Evolutionary conservation across 192 early-diverging fungal species (phyloP), one percentile per base, ranked within the genome.

Genomic region (Coemansia sp.): DNA sequence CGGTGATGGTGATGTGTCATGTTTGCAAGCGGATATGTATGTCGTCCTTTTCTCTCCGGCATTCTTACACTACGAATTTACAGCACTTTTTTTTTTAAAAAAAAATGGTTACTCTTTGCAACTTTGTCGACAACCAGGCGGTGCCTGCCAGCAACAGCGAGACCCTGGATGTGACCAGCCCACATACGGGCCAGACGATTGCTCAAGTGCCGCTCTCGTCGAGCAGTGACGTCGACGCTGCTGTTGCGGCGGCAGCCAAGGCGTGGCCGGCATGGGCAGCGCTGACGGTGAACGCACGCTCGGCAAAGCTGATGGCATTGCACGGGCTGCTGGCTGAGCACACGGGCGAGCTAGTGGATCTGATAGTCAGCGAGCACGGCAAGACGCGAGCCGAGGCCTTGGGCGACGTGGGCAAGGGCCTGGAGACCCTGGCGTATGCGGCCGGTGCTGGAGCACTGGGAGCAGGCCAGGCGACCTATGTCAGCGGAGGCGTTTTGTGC

Each of bases 361-460:
- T 93, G 63, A 87, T 94, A 11, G 91, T 89, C 25, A 71, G 80
- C 27, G 93, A 94, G 73, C 92, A 94, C 66, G 93, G 93, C 68
- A 94, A 94, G 85, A 93, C 85, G 50, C 82, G 82, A 68, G 72
- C 83, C 0, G 93, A 94, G 72, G 92, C 92, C 8, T 48, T 86
- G 17, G 89, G 86, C 36, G 92, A 93, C 64, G 80, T 94, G 46
- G 70, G 80, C 62, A 93, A 93, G 70, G 93, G 92, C 15, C 82
- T 89, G 44, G 93, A 94, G 66, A 93, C 92, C 0, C 84, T 94
- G 37, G 92, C 93, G 68, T 93, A 90, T 61, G 90, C 92, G 5
- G 68, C 90, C 5, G 84, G 89, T 1, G 68, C 92, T 29, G 91
- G 92, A 12, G 87, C 90, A 59, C 64, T 89, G 23, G 85, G 83